These are phyloP conservation scores for Prunus fruticosa DNA, from an alignment of 306 rosid species.

Conservation along the genomic window DNA sequence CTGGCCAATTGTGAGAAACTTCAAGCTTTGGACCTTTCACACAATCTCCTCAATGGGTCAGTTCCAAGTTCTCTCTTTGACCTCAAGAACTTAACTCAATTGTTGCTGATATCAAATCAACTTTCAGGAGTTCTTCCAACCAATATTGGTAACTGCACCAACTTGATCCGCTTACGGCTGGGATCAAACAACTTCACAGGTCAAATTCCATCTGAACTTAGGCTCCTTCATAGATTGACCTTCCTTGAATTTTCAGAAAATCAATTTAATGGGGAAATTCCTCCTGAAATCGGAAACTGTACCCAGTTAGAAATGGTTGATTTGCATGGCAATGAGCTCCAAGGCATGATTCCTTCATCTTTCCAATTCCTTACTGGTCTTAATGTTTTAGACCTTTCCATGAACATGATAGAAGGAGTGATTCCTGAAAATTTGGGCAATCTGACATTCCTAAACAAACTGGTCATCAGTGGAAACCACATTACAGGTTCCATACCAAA, in stretches of 20 bases:
- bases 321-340: slow-evolving; percentile 69
- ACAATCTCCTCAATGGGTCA: slow-evolving; percentile 67
- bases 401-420: slow-evolving; percentile 55
- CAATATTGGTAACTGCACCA: slow-evolving; percentile 70
- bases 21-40: slow-evolving; percentile 88
- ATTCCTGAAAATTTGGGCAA: slow-evolving; percentile 66
- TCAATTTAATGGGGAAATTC: slow-evolving; percentile 58
- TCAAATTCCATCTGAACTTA: slow-evolving; percentile 69
- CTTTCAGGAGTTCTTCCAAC: slow-evolving; percentile 76
- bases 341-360: slow-evolving; percentile 73
- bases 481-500: slow-evolving; percentile 63
- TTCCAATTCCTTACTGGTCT: slow-evolving; percentile 52
- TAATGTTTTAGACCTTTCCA: slow-evolving; percentile 78
- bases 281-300: slow-evolving; percentile 74
- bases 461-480: slow-evolving; percentile 59
- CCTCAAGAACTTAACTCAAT: slow-evolving; percentile 73
- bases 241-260: slow-evolving; percentile 84
- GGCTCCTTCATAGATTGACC: slow-evolving; percentile 56
- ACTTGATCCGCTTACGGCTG: slow-evolving; percentile 66
- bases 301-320: slow-evolving; percentile 84
- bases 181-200: slow-evolving; percentile 86
- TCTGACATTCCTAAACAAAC: slow-evolving; percentile 67
- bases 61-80: slow-evolving; percentile 71
- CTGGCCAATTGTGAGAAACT: slow-evolving; percentile 76
- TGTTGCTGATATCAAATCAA: slow-evolving; percentile 75